These are phyloP conservation scores for Zasmidium citrigriseum DNA, from an alignment of 2,329 filamentous ascomycete species.

Conservation along the genomic window DNA sequence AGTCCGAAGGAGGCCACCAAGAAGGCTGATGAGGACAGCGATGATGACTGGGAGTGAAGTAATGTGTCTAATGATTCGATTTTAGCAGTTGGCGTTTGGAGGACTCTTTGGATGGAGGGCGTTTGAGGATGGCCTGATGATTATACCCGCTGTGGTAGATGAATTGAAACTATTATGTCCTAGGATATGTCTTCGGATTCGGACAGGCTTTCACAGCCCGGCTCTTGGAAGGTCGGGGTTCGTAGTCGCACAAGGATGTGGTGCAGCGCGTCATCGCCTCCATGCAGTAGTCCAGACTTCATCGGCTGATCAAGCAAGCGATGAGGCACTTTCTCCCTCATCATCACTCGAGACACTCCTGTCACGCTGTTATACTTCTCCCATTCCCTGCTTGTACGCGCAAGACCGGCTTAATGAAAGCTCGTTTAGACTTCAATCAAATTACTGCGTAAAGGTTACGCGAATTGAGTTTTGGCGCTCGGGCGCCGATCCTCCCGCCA, in stretches of 20 bases:
- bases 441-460: neutral
- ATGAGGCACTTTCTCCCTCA: neutral
- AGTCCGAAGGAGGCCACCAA: conserved; percentile 59
- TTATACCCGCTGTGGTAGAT: no score
- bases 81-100: neutral
- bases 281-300: neutral
- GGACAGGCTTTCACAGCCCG: neutral
- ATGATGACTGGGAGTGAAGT: conserved; percentile 40
- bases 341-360: no score
- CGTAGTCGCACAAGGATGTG: neutral
- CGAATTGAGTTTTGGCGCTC: neutral
- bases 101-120: neutral
- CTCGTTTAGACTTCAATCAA: neutral
- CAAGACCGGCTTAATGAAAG: neutral
- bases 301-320: neutral
- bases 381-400: no score
- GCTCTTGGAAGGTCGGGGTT: neutral
- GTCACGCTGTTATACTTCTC: no score
- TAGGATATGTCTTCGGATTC: no score
- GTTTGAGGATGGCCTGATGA: no score
- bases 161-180: no score
- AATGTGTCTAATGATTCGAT: neutral
- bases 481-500: neutral
- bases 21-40: conserved; percentile 32
- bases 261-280: neutral